phyloP scores from a whole-genome alignment of 306 rosid species.

The Spatholobus suberectus region DNA sequence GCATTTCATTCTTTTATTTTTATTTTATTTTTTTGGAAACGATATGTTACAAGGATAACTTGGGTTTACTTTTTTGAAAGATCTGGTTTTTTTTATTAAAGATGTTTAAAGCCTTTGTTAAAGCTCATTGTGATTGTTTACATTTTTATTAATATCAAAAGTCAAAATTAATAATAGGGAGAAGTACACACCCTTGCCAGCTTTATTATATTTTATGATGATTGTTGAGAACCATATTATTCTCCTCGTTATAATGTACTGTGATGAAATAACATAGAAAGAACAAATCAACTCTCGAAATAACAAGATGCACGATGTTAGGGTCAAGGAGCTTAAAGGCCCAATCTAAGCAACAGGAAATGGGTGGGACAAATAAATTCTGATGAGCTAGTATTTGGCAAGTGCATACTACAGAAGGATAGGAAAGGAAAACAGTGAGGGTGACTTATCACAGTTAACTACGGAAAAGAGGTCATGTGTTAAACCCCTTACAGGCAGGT shows the following conservation, averaged over 20 bases:
- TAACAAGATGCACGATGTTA: too few species aligned
- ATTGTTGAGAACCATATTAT: too few species aligned
- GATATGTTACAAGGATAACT: too few species aligned
- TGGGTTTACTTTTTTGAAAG: neutral
- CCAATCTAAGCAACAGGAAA: neutral
- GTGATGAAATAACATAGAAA: neutral
- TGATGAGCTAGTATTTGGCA: neutral
- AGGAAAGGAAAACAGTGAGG: neutral
- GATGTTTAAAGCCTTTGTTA: neutral
- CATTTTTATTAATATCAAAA: too few species aligned
- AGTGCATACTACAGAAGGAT: neutral
- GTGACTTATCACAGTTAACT: neutral
- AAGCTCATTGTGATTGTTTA: neutral
- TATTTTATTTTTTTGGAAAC: neutral
- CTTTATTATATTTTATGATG: neutral
- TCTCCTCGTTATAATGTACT: neutral
- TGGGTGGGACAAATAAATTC: neutral
- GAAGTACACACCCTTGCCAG: neutral
- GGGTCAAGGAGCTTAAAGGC: neutral
- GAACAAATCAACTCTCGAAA: neutral
- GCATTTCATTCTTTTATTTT: neutral
- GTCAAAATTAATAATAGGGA: neutral
- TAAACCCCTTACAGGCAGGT: too few species aligned
- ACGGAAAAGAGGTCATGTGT: neutral
- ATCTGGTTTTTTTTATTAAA: neutral